Percentiles rank a stretch among this genome's conserved stretches.
Conservation (phyloP, 2,329 filamentous ascomycete genomes). For the Epichloe gansuensis region DNA sequence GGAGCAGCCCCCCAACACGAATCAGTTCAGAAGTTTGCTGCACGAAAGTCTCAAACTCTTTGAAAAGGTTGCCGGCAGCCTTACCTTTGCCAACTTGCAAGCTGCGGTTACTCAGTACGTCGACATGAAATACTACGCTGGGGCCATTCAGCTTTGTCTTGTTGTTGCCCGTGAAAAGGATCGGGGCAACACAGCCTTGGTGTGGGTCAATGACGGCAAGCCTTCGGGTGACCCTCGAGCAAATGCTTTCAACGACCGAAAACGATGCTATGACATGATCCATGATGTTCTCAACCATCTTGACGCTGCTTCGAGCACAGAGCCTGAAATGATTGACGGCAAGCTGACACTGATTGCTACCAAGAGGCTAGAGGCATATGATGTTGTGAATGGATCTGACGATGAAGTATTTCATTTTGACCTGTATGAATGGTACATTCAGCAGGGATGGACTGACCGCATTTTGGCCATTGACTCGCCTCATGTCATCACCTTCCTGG, state of each 20-base stretch:
- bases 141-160: conserved; percentile 78
- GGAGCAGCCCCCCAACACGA: conserved; percentile 65
- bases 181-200: conserved; percentile 70
- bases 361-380: conserved; percentile 77
- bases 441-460: conserved; percentile 71
- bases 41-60: conserved; percentile 85
- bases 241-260: conserved; percentile 55
- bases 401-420: conserved; percentile 94
- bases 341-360: conserved; percentile 62
- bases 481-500: conserved; percentile 76
- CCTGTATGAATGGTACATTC: conserved; percentile 96
- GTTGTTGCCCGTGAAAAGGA: conserved; percentile 75
- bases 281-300: conserved; percentile 68
- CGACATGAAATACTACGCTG: conserved; percentile 76
- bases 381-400: conserved; percentile 72
- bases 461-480: conserved; percentile 74
- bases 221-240: conserved; percentile 58
- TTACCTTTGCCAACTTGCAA: conserved; percentile 69
- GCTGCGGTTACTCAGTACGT: conserved; percentile 70
- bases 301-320: conserved; percentile 54
- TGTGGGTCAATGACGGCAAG: conserved; percentile 77
- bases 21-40: conserved; percentile 63
- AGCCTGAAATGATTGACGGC: conserved; percentile 66
- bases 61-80: conserved; percentile 70
- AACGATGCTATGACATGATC: conserved; percentile 74